Base-by-base conservation (phyloP, 2,329 filamentous ascomycete genomes). In the Cercospora canescens region DNA sequence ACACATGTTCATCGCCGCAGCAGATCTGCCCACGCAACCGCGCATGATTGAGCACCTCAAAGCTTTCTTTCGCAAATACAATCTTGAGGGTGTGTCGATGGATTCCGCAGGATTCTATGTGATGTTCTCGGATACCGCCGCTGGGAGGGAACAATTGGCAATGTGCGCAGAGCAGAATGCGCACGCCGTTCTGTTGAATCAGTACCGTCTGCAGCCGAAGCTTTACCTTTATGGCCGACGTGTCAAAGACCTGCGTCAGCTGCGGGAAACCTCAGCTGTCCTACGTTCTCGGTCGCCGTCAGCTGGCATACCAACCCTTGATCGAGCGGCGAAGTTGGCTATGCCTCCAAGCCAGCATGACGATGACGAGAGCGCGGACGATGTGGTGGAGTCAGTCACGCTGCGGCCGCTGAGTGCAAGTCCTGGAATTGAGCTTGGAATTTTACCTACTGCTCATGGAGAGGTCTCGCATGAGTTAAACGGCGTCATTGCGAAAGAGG, bases 1-100 rank as follows among this genome's bases (percentile, higher is more conserved):
- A n/a, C 55, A 58, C 26, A 34, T 63, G 9, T 63, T 63, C 41
- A 52, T 63, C 11, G 16, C 62, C n/a, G 37, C 37, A 14, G 21
- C 14, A n/a, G 26, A 50, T 30, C 24, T 63, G 28, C 52, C 62
- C 14, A 21, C 30, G 21, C 24, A 58, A 8, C 18, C 62, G 24
- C 28, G 5, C n/a, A 50, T 9, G 37, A 34, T 59, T n/a, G 37
- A 7, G 39, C 39, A 50, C 41, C 35, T 63, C 21, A 37, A 24
- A 32, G n/a, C 26, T 0, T 50, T 50, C 35, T 58, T 58, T 6
- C 28, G 32, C 4, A 16, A 11, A 8, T 63, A 35, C 16, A 26
- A 16, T 11, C 9, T 24, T 8, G 18, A 52, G n/a, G 4, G 2
- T 50, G 54, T 63, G 2, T 39, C 7, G 9, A 52, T 59, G 54